Conservation (phyloP, 2,329 filamentous ascomycete species). For the Neurospora sp. region DNA sequence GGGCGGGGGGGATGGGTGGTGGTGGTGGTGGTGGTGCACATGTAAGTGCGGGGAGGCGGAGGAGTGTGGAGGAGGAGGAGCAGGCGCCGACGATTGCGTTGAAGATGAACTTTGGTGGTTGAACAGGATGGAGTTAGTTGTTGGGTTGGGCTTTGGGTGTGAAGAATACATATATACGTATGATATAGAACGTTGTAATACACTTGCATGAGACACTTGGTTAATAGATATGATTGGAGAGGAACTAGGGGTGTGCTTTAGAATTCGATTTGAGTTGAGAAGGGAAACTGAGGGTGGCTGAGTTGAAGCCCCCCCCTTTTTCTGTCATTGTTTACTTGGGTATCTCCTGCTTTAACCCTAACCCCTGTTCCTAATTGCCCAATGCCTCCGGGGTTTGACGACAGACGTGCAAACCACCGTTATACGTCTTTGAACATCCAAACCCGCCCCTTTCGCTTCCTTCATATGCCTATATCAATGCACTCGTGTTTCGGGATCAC, state of each 20-base stretch:
- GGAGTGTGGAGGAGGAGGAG: conserved; percentile 30
- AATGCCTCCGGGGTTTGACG: background rate
- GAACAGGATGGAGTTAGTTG: conserved; percentile 3
- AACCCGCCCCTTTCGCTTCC: background rate
- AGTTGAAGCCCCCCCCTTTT: background rate
- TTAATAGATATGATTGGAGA: background rate
- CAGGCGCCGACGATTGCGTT: conserved; percentile 76
- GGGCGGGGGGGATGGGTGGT: conserved; percentile 27
- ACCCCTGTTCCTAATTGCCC: background rate
- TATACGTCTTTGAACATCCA: background rate
- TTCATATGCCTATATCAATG: background rate
- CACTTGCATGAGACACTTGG: background rate
- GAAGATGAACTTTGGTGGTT: conserved; percentile 79
- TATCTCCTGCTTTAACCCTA: background rate
- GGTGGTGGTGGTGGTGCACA: background rate
- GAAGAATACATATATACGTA: background rate
- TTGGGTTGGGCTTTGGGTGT: background rate
- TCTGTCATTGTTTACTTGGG: background rate
- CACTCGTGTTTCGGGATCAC: background rate
- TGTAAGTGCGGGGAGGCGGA: background rate
- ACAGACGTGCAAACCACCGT: background rate
- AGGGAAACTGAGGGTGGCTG: background rate
- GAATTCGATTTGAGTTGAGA: background rate
- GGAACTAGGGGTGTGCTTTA: background rate
- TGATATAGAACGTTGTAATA: background rate